phyloP scores from a whole-genome alignment of 768 basidiomycete genomes.

The Mycena pura region DNA sequence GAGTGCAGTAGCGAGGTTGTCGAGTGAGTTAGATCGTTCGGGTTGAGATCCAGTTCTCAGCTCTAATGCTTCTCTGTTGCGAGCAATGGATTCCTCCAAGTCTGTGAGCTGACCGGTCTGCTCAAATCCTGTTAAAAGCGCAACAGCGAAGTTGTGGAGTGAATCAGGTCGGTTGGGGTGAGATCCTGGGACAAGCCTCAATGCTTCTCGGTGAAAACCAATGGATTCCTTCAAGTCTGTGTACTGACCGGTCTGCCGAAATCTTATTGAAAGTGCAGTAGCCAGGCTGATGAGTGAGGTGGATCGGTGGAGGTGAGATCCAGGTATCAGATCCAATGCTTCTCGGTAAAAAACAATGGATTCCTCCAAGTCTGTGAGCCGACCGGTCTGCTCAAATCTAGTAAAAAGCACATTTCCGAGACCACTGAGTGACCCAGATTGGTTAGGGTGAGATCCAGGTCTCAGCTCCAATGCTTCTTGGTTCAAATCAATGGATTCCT shows the following conservation, averaged over 20 bases:
- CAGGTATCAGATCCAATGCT: neutral
- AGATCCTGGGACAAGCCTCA: neutral
- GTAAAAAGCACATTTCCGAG: too few relatives aligned
- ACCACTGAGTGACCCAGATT: too few relatives aligned
- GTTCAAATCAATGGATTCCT: too few relatives aligned
- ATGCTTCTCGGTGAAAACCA: constrained; percentile 9
- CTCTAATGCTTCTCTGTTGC: neutral
- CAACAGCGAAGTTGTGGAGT: constrained; percentile 9
- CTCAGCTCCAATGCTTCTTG: too few relatives aligned
- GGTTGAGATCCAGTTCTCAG: neutral
- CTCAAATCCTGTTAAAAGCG: constrained; percentile 5
- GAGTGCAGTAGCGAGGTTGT: neutral
- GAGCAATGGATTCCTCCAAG: neutral
- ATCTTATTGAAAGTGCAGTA: neutral
- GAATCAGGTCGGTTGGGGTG: constrained; percentile 7
- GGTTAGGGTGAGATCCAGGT: too few relatives aligned
- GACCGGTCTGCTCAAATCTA: neutral
- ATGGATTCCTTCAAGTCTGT: neutral
- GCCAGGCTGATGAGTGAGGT: neutral
- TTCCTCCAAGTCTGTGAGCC: neutral
- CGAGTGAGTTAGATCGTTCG: neutral
- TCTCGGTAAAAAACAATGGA: neutral
- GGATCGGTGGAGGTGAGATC: neutral
- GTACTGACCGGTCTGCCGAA: neutral
- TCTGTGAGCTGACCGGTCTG: constrained; percentile 5